Evolutionary conservation across 192 early-diverging fungal species (phyloP), one percentile per base, ranked within the genome.

Genomic region (Podila horticola): DNA sequence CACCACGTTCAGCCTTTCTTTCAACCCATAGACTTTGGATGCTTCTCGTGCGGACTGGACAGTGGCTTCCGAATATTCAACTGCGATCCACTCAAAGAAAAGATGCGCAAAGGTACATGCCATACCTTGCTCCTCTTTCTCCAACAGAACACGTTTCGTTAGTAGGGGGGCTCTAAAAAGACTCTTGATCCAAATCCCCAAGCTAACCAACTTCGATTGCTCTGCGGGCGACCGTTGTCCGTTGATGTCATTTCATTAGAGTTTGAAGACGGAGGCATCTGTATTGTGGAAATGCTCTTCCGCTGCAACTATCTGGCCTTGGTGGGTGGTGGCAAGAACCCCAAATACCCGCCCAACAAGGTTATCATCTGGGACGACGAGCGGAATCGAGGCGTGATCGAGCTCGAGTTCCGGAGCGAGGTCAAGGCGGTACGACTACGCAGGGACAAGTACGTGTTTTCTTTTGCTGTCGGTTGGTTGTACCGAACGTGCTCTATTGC

Each of bases 281-380:
- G 89, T 22, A 88, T 94, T 5, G 93, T 94, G 10, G 92, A 94
- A 63, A 94, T 96, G 94, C 86, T 96, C 9, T 92, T 93, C 74
- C 86, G 94, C 8, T 93, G 92, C 66, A 97, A 97, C 75, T 95
- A 93, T 73, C 85, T 97, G 38, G 95, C 93, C 0, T 86, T 96
- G 60, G 95, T 97, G 15, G 95, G 93, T 31, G 93, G 93, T 3
- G 94, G 94, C 15, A 88, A 91, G 66, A 93, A 95, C 67, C 95
- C 96, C 52, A 88, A 89, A 73, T 94, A 93, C 62, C 91, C 94
- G n/a, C 94, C 94, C 11, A 95, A 94, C 83, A 92, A 92, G 59
- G 95, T 95, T 17, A 90, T 94, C 52, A 90, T 97, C 59, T 97
- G 94, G 89, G 96, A 97, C 67, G 94, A 94, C 67, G 86, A 88